phyloP scores from a whole-genome alignment of 163 green algal species.

The Scenedesmus sp. region DNA sequence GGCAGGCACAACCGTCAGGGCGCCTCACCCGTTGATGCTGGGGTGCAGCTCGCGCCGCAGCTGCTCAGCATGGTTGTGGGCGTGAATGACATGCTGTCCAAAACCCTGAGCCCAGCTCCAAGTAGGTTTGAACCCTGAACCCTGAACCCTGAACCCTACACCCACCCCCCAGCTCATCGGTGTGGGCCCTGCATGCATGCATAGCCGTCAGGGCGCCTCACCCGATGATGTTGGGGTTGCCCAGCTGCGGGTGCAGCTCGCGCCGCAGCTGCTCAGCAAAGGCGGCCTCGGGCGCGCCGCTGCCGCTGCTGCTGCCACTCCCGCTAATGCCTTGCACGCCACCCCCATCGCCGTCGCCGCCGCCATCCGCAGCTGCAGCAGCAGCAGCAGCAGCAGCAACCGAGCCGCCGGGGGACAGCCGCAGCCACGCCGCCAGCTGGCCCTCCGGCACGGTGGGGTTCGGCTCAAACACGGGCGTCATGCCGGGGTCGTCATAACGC shows the following conservation, averaged over 20 bases:
- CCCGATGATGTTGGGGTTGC: conserved; percentile 26
- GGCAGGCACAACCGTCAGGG: too few relatives aligned
- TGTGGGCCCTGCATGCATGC: too few relatives aligned
- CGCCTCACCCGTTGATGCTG: conserved; percentile 7
- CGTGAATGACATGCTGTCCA: too few relatives aligned
- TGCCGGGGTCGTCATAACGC: not conserved
- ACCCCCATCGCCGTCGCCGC: not conserved
- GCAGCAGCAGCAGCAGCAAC: not conserved
- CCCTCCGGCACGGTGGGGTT: not conserved
- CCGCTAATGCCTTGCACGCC: not conserved
- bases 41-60: conserved; percentile 17
- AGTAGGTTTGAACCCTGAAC: too few relatives aligned
- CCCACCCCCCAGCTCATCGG: too few relatives aligned
- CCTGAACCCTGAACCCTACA: too few relatives aligned
- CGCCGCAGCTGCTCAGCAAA: conserved; percentile 27
- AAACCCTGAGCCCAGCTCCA: too few relatives aligned
- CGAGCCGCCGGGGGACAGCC: not conserved
- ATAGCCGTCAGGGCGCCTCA: too few relatives aligned
- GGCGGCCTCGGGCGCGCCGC: not conserved
- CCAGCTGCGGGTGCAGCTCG: conserved; percentile 2
- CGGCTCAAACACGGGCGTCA: conserved; percentile 28
- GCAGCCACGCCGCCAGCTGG: conserved; percentile 3
- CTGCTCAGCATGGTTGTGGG: too few relatives aligned
- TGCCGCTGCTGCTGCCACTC: not conserved
- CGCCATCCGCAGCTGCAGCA: too few relatives aligned